Evolutionary conservation across 441 rosid species (phyloP), one percentile per base, ranked within the genome.

Genomic region (Populus hybrid): DNA sequence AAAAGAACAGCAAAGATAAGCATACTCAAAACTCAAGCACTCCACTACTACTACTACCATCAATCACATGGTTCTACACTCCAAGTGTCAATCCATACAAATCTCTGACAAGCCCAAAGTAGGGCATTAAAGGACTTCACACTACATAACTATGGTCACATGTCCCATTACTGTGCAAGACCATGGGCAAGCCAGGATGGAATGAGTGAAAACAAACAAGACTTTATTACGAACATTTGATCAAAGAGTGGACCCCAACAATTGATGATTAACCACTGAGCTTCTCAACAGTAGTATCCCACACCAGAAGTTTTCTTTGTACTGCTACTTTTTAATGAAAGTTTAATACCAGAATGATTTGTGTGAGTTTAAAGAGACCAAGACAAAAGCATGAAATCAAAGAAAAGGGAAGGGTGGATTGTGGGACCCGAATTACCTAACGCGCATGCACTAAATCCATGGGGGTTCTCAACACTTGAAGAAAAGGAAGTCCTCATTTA

Each of bases 381-480:
- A 46, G 74, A 80, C 75, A 75, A 80, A 80, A 81, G 86, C 83
- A 77, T 76, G 73, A 72, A 68, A 79, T 77, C 78, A 54, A 69
- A 78, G 50, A 70, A 69, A 82, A 72, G 24, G 30, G 65, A 68
- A 46, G 75, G 81, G 85, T 73, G 80, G 77, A 46, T 10, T 10
- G 80, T 79, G 85, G 90, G 88, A 76, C 92, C 87, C 70, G 16
- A 57, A 71, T 78, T 77, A 86, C 90, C 87, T 80, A 79, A 75
- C 76, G 61, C 78, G 82, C 82, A 75, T 75, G 82, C 79, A 75
- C 75, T 63, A 42, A 74, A 42, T 71, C 82, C 78, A 74, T 70
- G 72, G 78, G 78, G 70, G 71, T 26, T 75, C 71, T 79, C 78
- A 75, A 78, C 59, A 38, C 70, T 0, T 79, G 30, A 32, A 67